phyloP scores from a whole-genome alignment of 2,329 filamentous ascomycete genomes.

The Fusarium sulawesiense region DNA sequence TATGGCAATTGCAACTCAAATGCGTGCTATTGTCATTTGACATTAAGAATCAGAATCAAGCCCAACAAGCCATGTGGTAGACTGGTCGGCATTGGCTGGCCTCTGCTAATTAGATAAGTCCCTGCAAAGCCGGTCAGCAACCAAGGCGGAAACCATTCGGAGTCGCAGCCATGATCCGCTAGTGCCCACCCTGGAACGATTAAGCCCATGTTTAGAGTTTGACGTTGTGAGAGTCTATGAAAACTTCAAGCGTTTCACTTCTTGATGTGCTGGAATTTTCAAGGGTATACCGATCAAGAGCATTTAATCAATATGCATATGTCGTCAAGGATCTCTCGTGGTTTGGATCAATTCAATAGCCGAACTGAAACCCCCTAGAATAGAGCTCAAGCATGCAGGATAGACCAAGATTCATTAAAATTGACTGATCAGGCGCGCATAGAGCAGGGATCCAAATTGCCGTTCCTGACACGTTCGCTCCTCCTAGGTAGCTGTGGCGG shows the following conservation, averaged over 20 bases:
- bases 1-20: not conserved
- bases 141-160: slow-evolving; percentile 5
- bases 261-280: not conserved
- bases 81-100: not conserved
- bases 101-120: slow-evolving; percentile 4
- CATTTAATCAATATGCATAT: not conserved
- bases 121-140: slow-evolving; percentile 6
- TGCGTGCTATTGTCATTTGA: not conserved
- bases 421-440: slow-evolving; percentile 27
- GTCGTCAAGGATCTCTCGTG: not conserved
- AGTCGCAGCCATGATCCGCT: slow-evolving; percentile 18
- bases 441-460: slow-evolving; percentile 9
- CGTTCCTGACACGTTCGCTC: not conserved
- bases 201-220: slow-evolving; percentile 33
- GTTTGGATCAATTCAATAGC: not conserved
- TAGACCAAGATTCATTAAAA: slow-evolving; percentile 23
- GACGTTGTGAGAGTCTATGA: slow-evolving; percentile 23
- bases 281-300: not conserved
- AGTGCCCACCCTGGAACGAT: slow-evolving; percentile 27
- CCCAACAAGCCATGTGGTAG: not conserved
- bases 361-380: not conserved
- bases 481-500: slow-evolving; percentile 16
- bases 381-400: not conserved
- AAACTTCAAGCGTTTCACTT: slow-evolving; percentile 32
- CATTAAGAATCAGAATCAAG: not conserved